Base-by-base conservation (phyloP, 2,329 filamentous ascomycete species). In the Exophiala sp. region DNA sequence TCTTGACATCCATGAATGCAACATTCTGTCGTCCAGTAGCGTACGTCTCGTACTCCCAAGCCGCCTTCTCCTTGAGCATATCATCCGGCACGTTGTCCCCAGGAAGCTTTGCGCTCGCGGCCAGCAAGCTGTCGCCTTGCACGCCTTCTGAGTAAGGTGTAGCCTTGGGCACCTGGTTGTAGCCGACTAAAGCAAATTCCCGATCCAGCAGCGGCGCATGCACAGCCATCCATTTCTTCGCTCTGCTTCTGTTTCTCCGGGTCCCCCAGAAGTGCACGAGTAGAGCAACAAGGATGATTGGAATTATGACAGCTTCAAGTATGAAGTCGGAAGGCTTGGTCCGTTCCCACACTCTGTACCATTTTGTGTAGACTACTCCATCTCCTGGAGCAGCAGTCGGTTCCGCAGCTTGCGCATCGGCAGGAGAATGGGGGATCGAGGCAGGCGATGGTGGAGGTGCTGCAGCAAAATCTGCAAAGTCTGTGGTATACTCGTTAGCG, bases 261-360 rank as follows among this genome's bases (percentile, higher is more conserved):
- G 88, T 85, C 54, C 94, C 94, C 75, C 90, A 83, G 66, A 95
- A 73, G 70, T 97, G 91, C 59, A 95, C 75, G 39, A 85, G 69
- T 61, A 96, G 78, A 61, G 96, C 81, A 49, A 95, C 62, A 50
- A 85, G 67, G 63, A 96, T 83, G 66, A 91, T 78, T 33, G 82
- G 81, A 56, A 96, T 75, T 65, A 99, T 88, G 69, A 91, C 75
- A 55, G 88, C 87, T 76, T 99, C 94, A 65, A 86, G 81, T 74
- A 85, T 85, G 80, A 99, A 99, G 71, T 99, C 94, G 66, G 79
- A 80, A 56, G 86, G 76, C 21, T 85, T 85, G 66, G 91, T 85
- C 67, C 94, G 90, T 81, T 97, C 91, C 81, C 95, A 94, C 58
- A 97, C 78, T 52, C 91, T 90, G 76, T 97, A 99, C 94, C 94